Conservation (phyloP, 202 grass and related monocot genomes). For the Cymbopogon flexuosus region DNA sequence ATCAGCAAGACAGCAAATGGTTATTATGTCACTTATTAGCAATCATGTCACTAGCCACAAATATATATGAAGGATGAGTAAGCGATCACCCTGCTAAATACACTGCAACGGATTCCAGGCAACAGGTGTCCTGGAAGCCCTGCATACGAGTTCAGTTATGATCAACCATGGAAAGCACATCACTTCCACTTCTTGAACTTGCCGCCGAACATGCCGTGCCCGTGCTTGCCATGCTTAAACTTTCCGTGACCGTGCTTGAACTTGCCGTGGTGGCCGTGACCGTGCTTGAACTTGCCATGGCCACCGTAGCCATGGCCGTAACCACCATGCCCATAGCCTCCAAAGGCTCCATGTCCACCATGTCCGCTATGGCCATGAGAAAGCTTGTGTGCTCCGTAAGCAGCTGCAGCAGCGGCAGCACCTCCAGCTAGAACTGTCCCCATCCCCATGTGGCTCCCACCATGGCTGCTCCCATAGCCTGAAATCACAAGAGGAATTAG, state of each 20-base stretch:
- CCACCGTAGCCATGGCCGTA: neutral
- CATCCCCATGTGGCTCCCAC: conserved; percentile 37
- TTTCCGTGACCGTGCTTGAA: conserved; percentile 43
- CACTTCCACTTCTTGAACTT: conserved; percentile 99
- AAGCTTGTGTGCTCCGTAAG: conserved; percentile 57
- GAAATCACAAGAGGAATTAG: neutral
- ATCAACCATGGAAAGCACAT: conserved; percentile 9
- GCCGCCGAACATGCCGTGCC: conserved; percentile 50
- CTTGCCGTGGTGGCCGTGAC: conserved; percentile 32
- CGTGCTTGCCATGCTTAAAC: conserved; percentile 67
- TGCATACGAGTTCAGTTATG: conserved; percentile 8
- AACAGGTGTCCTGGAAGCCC: conserved; percentile 31
- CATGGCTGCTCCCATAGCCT: conserved; percentile 41
- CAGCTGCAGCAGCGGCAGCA: conserved; percentile 47
- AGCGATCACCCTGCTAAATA: conserved; percentile 29
- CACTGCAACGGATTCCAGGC: conserved; percentile 25
- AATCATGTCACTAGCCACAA: conserved; percentile 19
- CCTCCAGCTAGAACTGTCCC: conserved; percentile 51
- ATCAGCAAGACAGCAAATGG: neutral
- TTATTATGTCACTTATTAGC: conserved; percentile 30
- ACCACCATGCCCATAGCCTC: neutral
- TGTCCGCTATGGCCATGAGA: conserved; percentile 38
- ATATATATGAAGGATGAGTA: neutral
- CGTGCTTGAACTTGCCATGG: conserved; percentile 34
- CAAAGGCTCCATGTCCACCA: neutral